Base-by-base conservation (phyloP, 2,329 filamentous ascomycete species). In the Pestalotiopsis sp. region DNA sequence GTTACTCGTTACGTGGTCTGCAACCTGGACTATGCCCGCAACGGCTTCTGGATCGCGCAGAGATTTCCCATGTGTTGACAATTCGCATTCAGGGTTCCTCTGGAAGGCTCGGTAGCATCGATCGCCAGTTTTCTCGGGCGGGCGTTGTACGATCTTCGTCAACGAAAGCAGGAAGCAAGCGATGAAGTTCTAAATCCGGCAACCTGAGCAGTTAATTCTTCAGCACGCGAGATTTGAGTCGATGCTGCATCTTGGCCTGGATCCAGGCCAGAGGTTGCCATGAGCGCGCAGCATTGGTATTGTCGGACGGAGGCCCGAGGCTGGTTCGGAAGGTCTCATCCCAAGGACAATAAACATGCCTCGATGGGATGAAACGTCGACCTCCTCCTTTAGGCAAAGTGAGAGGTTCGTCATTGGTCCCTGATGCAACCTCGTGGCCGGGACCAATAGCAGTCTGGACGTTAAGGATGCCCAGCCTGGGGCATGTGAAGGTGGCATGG, bases 241-340 rank as follows among this genome's bases (percentile, higher is more conserved):
- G 20, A 20, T 49, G 61, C 20, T 25, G 61, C 38, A 49, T 36
- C 20, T 20, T 27, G 5, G 17, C n/a, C 20, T 23, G 9, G 61
- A 25, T 38, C 20, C 31, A 20, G 31, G 20, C 36, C 25, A 11
- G 17, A 20, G 20, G 39, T 39, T 64, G 59, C 39, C 14, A 45
- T 62, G 20, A 23, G 23, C 11, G 23, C 61, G 14, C 25, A 39
- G 17, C 39, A 39, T 13, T 49, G 38, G 61, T 45, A 14, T 38
- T 49, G 25, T 52, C 61, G n/a, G 45, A 64, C 61, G 61, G 61
- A 49, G 61, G 61, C 36, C 36, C 39, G 20, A 12, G 61, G 39
- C 41, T 64, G 45, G 38, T 64, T 64, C 17, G 61, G 61, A 45
- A 64, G 61, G 61, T 64, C 61, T 64, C n/a, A 64, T 49, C 25